Evolutionary conservation across 2,329 filamentous ascomycete species (phyloP), one percentile per base, ranked within the genome.

Genomic region (Pseudogymnoascus sp.): DNA sequence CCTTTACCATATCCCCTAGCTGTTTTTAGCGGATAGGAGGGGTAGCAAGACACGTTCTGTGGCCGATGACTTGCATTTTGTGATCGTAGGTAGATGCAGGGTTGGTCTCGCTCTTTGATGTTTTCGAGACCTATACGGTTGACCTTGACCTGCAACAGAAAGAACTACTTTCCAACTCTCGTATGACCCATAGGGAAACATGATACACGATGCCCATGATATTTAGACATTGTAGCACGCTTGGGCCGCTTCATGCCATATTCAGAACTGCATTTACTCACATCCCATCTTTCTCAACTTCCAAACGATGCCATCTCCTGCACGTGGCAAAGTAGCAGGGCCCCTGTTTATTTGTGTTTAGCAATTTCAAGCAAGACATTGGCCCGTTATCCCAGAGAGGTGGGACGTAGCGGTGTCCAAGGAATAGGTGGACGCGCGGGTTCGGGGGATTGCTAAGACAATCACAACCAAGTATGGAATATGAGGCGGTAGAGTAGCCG

Each of bases 41-140:
- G 27, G 7, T 27, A 31, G 45, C 45, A 52, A 52, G 45, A 52
- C 45, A 52, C n/a, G 45, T 52, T 52, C 45, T 52, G 27, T 33
- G 27, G 45, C 45, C 45, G n/a, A 52, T 52, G 45, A 52, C 45
- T 52, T 52, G 45, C 45, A 33, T 52, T 52, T 27, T 31, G 45
- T 52, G 27, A 33, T 52, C 27, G 13, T 18, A 52, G 45, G n/a
- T 33, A 52, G 45, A 12, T 52, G 45, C 45, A 52, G 45, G 45
- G 45, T 52, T 31, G 13, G n/a, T 10, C 45, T 52, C 27, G 27
- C 45, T 18, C 8, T 33, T 27, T 27, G 45, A 33, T 52, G 31
- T 31, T 52, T 52, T 33, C 27, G 45, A 52, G 27, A n/a, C n/a
- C 27, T 12, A 31, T 31, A 52, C 45, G 27, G 45, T 18, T n/a